Conservation (phyloP, 1,139 yeast species). For the Hansenula lynferdii region DNA sequence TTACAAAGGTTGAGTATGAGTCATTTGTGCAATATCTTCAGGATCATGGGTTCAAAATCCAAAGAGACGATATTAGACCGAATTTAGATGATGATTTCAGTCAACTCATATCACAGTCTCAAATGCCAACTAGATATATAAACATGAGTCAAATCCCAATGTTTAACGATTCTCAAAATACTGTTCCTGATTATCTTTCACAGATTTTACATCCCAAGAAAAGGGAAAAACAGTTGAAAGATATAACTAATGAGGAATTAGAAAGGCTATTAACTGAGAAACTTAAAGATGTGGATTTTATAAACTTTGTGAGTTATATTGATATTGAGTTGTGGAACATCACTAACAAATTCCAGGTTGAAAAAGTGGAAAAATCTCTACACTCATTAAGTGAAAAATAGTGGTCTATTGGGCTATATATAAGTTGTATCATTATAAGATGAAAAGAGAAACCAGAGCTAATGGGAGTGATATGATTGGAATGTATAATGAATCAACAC, state of each 20-base stretch:
- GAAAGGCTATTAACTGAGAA: constrained; percentile 12
- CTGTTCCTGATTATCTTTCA: constrained; percentile 7
- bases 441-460: constrained; percentile 6
- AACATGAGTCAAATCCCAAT: no score
- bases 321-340: no score
- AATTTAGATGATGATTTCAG: not conserved
- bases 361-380: constrained; percentile 15
- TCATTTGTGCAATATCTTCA: constrained; percentile 6
- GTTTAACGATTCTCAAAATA: not conserved
- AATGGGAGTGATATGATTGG: constrained; percentile 12
- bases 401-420: no score
- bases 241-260: constrained; percentile 14
- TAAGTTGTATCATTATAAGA: no score
- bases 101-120: constrained; percentile 3
- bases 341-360: no score
- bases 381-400: not conserved
- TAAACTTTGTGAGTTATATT: constrained; percentile 20
- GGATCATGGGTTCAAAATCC: not conserved
- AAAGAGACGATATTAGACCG: no score
- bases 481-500: constrained; percentile 4
- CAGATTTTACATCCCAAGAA: constrained; percentile 10
- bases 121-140: no score
- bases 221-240: constrained; percentile 1
- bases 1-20: constrained; percentile 6
- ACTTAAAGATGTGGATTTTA: constrained; percentile 17